Percentiles rank a stretch among this genome's conserved stretches.
Conservation (phyloP, 1,284 basidiomycete species). For the Sutorius eximius region DNA sequence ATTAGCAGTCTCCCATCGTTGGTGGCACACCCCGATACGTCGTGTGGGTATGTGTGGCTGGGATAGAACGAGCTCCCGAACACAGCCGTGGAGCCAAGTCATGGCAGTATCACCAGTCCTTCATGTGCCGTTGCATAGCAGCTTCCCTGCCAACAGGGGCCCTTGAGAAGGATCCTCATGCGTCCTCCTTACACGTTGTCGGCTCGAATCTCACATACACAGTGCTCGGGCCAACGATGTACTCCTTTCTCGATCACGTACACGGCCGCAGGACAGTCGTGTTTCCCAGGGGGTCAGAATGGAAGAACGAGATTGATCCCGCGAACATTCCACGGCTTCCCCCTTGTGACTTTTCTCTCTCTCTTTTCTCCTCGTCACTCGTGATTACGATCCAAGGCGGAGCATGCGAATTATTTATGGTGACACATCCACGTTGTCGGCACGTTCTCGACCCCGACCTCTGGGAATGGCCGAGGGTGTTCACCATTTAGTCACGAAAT, state of each 20-base stretch:
- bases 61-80: not conserved
- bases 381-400: not conserved
- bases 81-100: not conserved
- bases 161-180: conserved; percentile 9
- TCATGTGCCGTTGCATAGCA: not conserved
- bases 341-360: not conserved
- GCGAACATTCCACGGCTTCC: conserved; percentile 3
- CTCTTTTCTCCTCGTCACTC: not conserved
- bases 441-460: conserved; percentile 10
- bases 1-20: not conserved
- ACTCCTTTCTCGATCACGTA: conserved; percentile 1
- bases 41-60: not conserved
- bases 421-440: conserved; percentile 5
- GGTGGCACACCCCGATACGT: not conserved
- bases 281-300: conserved; percentile 17
- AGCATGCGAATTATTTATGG: not conserved
- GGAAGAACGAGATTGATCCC: conserved; percentile 12
- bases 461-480: conserved; percentile 13
- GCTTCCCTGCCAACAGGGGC: not conserved
- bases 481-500: not conserved
- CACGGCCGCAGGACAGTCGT: not conserved
- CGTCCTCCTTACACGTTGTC: conserved; percentile 18
- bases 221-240: not conserved
- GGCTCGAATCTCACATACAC: not conserved
- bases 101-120: not conserved